A percentile compares a stretch with the other conserved stretches of the same genome.
These are phyloP conservation scores for Termitomyces sp. DNA, from an alignment of 768 basidiomycete species.

Conservation along the genomic window DNA sequence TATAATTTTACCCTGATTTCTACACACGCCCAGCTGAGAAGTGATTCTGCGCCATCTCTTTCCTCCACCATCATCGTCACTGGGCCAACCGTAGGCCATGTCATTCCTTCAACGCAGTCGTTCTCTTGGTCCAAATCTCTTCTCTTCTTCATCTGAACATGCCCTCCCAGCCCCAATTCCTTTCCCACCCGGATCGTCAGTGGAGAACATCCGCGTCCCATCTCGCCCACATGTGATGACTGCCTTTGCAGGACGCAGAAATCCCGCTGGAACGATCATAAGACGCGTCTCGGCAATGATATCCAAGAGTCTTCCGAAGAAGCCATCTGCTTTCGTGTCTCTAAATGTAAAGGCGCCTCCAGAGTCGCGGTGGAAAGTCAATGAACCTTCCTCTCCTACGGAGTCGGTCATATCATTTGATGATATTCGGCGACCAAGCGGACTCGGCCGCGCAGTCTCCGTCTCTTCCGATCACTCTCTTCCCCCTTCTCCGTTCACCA, in stretches of 20 bases:
- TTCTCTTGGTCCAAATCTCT: conserved; percentile 6
- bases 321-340: conserved; percentile 8
- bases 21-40: not conserved
- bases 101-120: conserved; percentile 16
- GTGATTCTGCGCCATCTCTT: not conserved
- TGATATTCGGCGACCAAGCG: conserved; percentile 45
- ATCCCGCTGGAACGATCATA: conserved; percentile 16
- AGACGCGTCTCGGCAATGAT: conserved; percentile 23
- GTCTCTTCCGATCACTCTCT: conserved; percentile 31
- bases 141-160: conserved; percentile 2
- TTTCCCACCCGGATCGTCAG: conserved; percentile 14
- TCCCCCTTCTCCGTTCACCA: conserved; percentile 30
- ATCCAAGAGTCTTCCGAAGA: conserved; percentile 13
- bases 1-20: conserved; percentile 8
- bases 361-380: conserved; percentile 10
- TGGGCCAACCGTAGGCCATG: conserved; percentile 5
- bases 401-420: conserved; percentile 22
- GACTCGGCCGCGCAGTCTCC: conserved; percentile 36
- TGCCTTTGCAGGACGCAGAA: not conserved
- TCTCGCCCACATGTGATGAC: conserved; percentile 4
- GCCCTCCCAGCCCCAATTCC: conserved; percentile 2
- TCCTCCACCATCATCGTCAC: not conserved
- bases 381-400: conserved; percentile 10
- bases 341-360: conserved; percentile 1
- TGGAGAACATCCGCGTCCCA: conserved; percentile 11